Evolutionary conservation across 2,329 filamentous ascomycete species (phyloP).

Genomic region (Phaeoacremonium minimum): DNA sequence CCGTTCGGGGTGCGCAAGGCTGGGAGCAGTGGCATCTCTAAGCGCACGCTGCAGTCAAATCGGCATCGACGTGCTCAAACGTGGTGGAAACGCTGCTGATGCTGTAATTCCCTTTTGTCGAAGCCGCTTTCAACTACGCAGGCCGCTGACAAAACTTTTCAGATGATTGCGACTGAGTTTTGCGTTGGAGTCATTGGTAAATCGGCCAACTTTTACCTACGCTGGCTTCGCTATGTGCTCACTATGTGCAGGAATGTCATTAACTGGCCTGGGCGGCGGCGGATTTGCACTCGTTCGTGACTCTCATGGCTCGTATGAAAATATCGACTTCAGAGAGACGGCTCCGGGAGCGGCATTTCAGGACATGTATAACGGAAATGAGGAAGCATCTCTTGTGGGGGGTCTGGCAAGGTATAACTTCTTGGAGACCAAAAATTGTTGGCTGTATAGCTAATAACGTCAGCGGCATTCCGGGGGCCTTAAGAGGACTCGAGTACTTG

Average conservation of each 20-base stretch:
- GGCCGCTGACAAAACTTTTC: too few species aligned
- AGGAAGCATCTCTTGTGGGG: constrained; percentile 57
- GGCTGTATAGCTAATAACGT: background rate
- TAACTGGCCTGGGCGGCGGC: constrained; percentile 70
- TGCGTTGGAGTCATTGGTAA: constrained; percentile 59
- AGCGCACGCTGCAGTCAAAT: constrained; percentile 54
- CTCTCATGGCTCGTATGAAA: constrained; percentile 65
- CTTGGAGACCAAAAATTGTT: too few species aligned
- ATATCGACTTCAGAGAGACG: constrained; percentile 80
- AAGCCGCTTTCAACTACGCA: too few species aligned
- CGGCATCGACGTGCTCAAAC: constrained; percentile 50
- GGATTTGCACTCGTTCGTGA: constrained; percentile 73
- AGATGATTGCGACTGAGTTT: constrained; percentile 59
- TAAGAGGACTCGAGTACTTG: constrained; percentile 70
- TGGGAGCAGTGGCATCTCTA: constrained; percentile 60
- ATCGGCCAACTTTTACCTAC: too few species aligned
- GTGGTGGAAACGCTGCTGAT: constrained; percentile 64
- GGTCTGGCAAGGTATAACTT: constrained; percentile 60
- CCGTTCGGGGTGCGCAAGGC: too few species aligned
- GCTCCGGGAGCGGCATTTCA: constrained; percentile 75
- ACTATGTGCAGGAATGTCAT: constrained; percentile 67
- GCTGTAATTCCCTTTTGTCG: too few species aligned
- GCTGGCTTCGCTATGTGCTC: too few species aligned
- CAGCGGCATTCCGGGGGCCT: constrained; percentile 63
- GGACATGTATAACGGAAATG: constrained; percentile 76